phyloP scores from a whole-genome alignment of 768 basidiomycete genomes.

The Mycena sanguinolenta region DNA sequence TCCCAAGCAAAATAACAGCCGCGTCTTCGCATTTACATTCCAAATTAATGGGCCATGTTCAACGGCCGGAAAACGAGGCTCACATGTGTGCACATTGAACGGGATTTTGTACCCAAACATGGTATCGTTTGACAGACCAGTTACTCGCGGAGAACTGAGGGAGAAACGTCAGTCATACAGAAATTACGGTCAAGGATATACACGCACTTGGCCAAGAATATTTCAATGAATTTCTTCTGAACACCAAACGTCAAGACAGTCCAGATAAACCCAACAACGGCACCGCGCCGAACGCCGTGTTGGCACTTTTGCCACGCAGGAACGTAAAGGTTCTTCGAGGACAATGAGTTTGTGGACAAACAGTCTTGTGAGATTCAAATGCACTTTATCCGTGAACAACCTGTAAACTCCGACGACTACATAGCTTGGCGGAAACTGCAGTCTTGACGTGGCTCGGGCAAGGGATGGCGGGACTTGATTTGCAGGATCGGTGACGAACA shows the following conservation, averaged over 20 bases:
- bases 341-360: neutral
- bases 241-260: slow-evolving; percentile 76
- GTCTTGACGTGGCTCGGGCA: slow-evolving; percentile 66
- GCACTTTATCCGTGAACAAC: slow-evolving; percentile 75
- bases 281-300: slow-evolving; percentile 80
- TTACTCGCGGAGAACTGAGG: slow-evolving; percentile 72
- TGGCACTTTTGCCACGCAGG: slow-evolving; percentile 91
- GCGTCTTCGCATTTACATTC: slow-evolving; percentile 65
- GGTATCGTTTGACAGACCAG: slow-evolving; percentile 72
- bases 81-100: slow-evolving; percentile 81
- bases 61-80: slow-evolving; percentile 24
- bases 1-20: slow-evolving; percentile 77
- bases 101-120: slow-evolving; percentile 77
- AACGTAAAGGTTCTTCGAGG: slow-evolving; percentile 58
- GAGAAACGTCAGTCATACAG: neutral
- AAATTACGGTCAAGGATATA: neutral
- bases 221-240: slow-evolving; percentile 75
- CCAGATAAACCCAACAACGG: slow-evolving; percentile 77
- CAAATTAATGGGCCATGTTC: neutral
- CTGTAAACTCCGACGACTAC: slow-evolving; percentile 88
- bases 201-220: slow-evolving; percentile 74
- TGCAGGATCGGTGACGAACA: slow-evolving; percentile 40
- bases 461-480: slow-evolving; percentile 61
- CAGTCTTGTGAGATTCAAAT: neutral
- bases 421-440: slow-evolving; percentile 87